A percentile compares a stretch with the other conserved stretches of the same genome.
These are phyloP conservation scores for Fusarium redolens DNA, from an alignment of 2,329 filamentous ascomycete species.

Conservation along the genomic window DNA sequence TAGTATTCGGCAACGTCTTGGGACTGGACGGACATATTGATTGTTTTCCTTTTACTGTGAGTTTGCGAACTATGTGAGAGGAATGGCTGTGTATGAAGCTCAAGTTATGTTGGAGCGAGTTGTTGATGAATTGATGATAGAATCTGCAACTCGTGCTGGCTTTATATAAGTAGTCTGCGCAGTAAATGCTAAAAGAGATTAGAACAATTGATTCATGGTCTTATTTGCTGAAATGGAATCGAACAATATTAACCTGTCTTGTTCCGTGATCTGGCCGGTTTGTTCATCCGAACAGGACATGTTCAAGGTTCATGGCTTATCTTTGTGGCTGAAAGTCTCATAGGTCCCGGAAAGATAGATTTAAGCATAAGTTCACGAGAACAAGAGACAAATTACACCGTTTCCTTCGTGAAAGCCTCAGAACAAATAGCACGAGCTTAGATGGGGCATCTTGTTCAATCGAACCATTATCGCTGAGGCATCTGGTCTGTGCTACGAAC, in stretches of 20 bases:
- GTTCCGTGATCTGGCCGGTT: neutral
- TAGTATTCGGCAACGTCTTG: neutral
- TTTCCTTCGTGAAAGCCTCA: neutral
- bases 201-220: no score
- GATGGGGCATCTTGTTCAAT: neutral
- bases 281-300: neutral
- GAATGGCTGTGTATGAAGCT: no score
- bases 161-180: neutral
- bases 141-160: neutral
- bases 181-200: fast-evolving
- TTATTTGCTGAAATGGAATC: no score
- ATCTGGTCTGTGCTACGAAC: fast-evolving
- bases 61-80: neutral
- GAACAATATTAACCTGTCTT: no score
- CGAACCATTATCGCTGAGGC: fast-evolving
- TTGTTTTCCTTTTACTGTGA: fast-evolving
- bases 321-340: neutral
- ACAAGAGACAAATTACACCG: fast-evolving
- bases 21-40: neutral
- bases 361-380: neutral
- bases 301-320: neutral
- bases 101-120: no score
- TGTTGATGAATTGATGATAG: neutral
- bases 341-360: neutral
- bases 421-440: fast-evolving